Evolutionary conservation across 306 rosid genomes (phyloP).

Genomic region (Aeschynomene evenia): DNA sequence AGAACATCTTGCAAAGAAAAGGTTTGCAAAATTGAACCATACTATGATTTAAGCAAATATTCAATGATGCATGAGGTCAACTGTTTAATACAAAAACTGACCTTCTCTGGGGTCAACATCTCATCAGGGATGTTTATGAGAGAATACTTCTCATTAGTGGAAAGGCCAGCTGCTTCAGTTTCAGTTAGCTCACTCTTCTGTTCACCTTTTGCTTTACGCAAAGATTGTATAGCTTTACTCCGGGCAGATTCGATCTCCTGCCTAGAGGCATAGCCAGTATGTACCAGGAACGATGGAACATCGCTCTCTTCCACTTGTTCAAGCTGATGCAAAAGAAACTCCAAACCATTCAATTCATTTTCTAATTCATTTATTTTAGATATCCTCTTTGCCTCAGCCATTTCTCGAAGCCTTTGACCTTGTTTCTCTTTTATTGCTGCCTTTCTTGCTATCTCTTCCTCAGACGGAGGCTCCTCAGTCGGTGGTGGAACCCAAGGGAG

Average conservation of each 20-base stretch:
- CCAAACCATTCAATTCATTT: slow-evolving; percentile 79
- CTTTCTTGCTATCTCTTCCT: slow-evolving; percentile 97
- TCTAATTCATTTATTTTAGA: slow-evolving; percentile 92
- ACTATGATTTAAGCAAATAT: not conserved
- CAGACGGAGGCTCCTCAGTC: slow-evolving; percentile 88
- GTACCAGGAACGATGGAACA: slow-evolving; percentile 68
- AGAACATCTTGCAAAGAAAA: not conserved
- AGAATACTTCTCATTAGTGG: slow-evolving; percentile 58
- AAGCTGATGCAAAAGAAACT: slow-evolving; percentile 81
- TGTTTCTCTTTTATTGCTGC: slow-evolving; percentile 92
- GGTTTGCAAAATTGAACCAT: not conserved
- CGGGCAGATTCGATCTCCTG: slow-evolving; percentile 87
- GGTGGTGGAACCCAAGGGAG: slow-evolving; percentile 99
- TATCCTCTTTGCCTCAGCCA: slow-evolving; percentile 98
- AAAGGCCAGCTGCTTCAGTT: slow-evolving; percentile 55
- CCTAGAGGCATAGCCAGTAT: slow-evolving; percentile 81
- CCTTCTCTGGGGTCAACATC: slow-evolving; percentile 84
- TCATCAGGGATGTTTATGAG: slow-evolving; percentile 82
- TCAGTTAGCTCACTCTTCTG: slow-evolving; percentile 73
- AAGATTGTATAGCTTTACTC: slow-evolving; percentile 65
- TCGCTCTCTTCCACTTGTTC: slow-evolving; percentile 67
- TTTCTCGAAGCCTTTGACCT: slow-evolving; percentile 94
- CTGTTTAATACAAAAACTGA: slow-evolving; percentile 36
- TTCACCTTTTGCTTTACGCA: slow-evolving; percentile 90
- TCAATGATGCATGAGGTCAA: slow-evolving; percentile 17